Evolutionary conservation across 1,284 basidiomycete species (phyloP), one percentile per base, ranked within the genome.

Genomic region (Rhodotorula sp.): DNA sequence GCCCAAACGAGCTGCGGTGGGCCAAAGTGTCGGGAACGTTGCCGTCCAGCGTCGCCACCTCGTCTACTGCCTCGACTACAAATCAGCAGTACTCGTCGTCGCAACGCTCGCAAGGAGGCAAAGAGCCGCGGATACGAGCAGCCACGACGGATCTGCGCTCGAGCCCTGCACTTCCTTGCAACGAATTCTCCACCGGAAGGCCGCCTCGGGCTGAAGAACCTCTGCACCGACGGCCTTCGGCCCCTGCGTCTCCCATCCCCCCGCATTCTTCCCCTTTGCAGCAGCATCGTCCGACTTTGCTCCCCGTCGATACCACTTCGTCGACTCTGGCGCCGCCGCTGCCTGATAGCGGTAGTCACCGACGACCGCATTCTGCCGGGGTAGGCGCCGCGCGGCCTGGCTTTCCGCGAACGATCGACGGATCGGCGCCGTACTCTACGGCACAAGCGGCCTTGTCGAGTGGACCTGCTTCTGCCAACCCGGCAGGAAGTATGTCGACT

Each of bases 1-100:
- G 69, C 58, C 69, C 69, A n/a, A 70, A 70, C 69, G 69, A 60
- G 48, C 42, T 64, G 33, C 44, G 69, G 14, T 70, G 69, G 69
- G 51, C 29, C 22, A 48, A 67, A 30, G 59, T 56, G 2, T 51
- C 59, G 20, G 62, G 57, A 24, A 42, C 60, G 14, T 33, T 69
- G 20, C 45, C 46, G 26, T 24, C 30, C 29, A 26, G 12, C 24
- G 26, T 14, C 26, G n/a, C n/a, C 14, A 6, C n/a, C 12, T 26
- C 53, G 26, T n/a, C 26, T 12, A 15, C 53, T 10, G 53, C 7
- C n/a, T 53, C n/a, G 26, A n/a, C 10, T 3, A 22, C 24, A 26
- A 51, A 2, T 12, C 37, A 42, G 37, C 37, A 42, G 37, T 42
- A 42, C 37, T 42, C 37, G 1, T 42, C 37, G 37, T 42, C 37